These are phyloP conservation scores for Periglandula ipomoeae DNA, from an alignment of 2,329 filamentous ascomycete genomes.

Conservation along the genomic window DNA sequence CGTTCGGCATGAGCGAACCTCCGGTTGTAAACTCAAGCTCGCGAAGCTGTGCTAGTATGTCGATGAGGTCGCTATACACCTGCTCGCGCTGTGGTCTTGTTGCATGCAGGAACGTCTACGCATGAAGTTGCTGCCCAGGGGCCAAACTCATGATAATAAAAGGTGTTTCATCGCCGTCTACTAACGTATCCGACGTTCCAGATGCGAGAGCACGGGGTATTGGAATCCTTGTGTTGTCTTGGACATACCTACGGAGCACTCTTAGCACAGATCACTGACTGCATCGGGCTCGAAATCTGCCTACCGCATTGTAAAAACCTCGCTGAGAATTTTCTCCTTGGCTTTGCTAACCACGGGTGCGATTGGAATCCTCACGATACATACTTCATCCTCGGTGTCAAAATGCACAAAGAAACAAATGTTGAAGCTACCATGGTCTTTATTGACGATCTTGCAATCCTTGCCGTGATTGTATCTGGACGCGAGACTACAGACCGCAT, in stretches of 20 bases:
- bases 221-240: conserved; percentile 13
- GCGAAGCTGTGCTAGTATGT: conserved; percentile 16
- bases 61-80: conserved; percentile 16
- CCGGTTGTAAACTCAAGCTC: conserved; percentile 14
- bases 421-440: conserved; percentile 15
- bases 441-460: conserved; percentile 11
- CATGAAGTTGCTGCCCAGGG: conserved; percentile 11
- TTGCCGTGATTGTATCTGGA: conserved; percentile 13
- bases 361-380: conserved; percentile 3
- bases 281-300: not conserved
- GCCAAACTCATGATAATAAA: conserved; percentile 1
- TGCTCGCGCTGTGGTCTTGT: conserved; percentile 6
- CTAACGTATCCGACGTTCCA: conserved; percentile 10
- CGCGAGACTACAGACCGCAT: conserved; percentile 15
- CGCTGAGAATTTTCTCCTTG: not conserved
- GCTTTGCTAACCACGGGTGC: not conserved
- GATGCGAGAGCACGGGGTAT: conserved; percentile 12
- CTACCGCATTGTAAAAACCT: conserved; percentile 1
- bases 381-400: not conserved
- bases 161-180: not conserved
- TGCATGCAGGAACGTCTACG: conserved; percentile 7
- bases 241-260: conserved; percentile 15
- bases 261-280: not conserved
- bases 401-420: conserved; percentile 16
- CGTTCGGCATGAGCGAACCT: conserved; percentile 17